These are phyloP conservation scores for Dittrichia graveolens DNA, from an alignment of 129 eudicot genomes.

Conservation along the genomic window DNA sequence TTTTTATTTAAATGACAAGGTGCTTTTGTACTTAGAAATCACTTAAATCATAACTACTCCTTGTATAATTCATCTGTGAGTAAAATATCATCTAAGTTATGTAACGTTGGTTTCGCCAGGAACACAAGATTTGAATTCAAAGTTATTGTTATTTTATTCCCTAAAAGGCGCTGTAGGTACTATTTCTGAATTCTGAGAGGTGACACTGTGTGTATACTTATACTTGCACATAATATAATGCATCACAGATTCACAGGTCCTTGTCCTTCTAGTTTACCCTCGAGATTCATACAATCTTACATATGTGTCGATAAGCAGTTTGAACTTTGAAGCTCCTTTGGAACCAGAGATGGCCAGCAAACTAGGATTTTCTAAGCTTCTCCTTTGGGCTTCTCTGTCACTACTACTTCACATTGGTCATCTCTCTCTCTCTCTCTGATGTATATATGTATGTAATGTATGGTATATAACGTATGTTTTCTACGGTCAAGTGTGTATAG, in stretches of 20 bases:
- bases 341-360: constrained; percentile 15
- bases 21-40: too few relatives aligned
- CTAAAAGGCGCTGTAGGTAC: too few relatives aligned
- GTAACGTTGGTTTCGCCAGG: too few relatives aligned
- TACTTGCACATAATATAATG: neutral
- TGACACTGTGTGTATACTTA: neutral
- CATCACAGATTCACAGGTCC: too few relatives aligned
- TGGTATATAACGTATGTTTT: too few relatives aligned
- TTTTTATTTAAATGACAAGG: too few relatives aligned
- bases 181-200: neutral
- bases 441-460: neutral
- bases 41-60: too few relatives aligned
- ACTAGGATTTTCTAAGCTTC: constrained; percentile 8
- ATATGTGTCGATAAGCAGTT: neutral
- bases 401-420: constrained; percentile 25
- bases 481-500: too few relatives aligned
- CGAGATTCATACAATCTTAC: neutral
- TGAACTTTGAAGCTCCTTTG: neutral
- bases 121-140: too few relatives aligned
- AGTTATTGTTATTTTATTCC: too few relatives aligned
- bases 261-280: neutral
- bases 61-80: too few relatives aligned
- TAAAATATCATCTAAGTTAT: too few relatives aligned
- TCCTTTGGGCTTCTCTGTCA: constrained; percentile 25
- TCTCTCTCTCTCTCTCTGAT: constrained; percentile 24